Percentiles rank a stretch among this genome's conserved stretches.
Conservation (phyloP, 2,329 filamentous ascomycete genomes). For the Hypoxylon sp. region DNA sequence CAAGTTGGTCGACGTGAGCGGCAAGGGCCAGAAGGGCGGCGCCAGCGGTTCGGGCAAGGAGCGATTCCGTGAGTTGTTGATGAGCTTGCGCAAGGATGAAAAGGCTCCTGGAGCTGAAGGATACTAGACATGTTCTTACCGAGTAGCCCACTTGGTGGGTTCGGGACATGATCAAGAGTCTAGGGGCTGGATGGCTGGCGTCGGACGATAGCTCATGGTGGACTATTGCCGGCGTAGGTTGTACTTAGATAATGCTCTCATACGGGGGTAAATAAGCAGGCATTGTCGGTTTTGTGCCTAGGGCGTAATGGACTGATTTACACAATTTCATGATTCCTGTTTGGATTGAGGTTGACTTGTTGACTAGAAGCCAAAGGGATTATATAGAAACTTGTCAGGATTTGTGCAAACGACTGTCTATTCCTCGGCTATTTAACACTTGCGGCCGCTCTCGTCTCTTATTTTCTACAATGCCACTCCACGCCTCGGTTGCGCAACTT, state of each 20-base stretch:
- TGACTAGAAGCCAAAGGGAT: slow-evolving; percentile 11
- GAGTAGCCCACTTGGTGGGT: slow-evolving; percentile 41
- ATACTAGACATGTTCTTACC: slow-evolving; percentile 60
- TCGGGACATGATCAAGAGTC: slow-evolving; percentile 22
- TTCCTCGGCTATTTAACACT: slow-evolving; percentile 44
- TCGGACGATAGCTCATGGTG: slow-evolving; percentile 17
- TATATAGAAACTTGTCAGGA: slow-evolving; percentile 18
- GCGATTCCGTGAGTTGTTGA: slow-evolving; percentile 90
- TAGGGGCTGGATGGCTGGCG: slow-evolving; percentile 25
- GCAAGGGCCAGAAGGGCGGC: slow-evolving; percentile 90
- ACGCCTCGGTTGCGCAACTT: not conserved
- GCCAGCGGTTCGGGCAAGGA: slow-evolving; percentile 94
- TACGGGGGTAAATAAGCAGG: slow-evolving; percentile 40
- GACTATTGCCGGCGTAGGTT: slow-evolving; percentile 29
- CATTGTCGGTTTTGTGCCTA: slow-evolving; percentile 41
- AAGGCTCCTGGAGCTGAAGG: slow-evolving; percentile 80
- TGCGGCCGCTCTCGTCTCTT: slow-evolving; percentile 27
- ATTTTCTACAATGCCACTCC: slow-evolving; percentile 28
- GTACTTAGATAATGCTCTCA: slow-evolving; percentile 49
- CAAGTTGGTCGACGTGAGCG: slow-evolving; percentile 96
- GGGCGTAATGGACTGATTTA: slow-evolving; percentile 50
- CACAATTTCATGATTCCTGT: slow-evolving; percentile 19
- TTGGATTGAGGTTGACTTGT: not conserved
- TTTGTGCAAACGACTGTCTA: slow-evolving; percentile 45
- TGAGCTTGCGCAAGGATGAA: slow-evolving; percentile 92